Evolutionary conservation across 2,329 filamentous ascomycete species (phyloP).

Genomic region (Phoma sp.): DNA sequence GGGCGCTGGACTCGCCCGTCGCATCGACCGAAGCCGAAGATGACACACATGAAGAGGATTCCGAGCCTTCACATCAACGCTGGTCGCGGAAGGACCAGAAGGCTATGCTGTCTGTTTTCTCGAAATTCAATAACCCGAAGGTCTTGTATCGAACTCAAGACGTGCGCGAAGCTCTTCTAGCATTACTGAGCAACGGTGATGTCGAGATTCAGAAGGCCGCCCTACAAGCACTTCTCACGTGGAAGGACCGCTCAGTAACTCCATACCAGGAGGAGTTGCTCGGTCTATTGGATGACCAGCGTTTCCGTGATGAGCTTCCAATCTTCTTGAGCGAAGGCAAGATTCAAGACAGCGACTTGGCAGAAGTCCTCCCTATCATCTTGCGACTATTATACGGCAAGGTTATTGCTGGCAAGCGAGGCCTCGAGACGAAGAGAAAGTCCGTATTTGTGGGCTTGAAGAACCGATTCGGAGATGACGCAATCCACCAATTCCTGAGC

Average conservation of each 20-base stretch:
- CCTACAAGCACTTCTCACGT: slow-evolving; percentile 83
- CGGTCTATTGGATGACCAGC: slow-evolving; percentile 85
- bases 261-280: slow-evolving; percentile 85
- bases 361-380: slow-evolving; percentile 80
- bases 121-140: slow-evolving; percentile 83
- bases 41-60: slow-evolving; percentile 19
- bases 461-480: slow-evolving; percentile 69
- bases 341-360: slow-evolving; percentile 75
- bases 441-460: slow-evolving; percentile 78
- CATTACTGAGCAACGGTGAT: slow-evolving; percentile 85
- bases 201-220: slow-evolving; percentile 85
- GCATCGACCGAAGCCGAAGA: slow-evolving; percentile 16
- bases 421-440: slow-evolving; percentile 78
- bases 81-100: slow-evolving; percentile 86
- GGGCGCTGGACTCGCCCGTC: slow-evolving; percentile 58
- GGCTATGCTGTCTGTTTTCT: slow-evolving; percentile 78
- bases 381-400: slow-evolving; percentile 88
- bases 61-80: slow-evolving; percentile 14
- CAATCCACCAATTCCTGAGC: slow-evolving; percentile 80
- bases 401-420: slow-evolving; percentile 81
- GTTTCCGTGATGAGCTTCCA: slow-evolving; percentile 93
- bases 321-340: slow-evolving; percentile 75
- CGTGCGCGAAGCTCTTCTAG: slow-evolving; percentile 76
- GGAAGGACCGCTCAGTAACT: slow-evolving; percentile 79
- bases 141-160: slow-evolving; percentile 79